phyloP scores from a whole-genome alignment of 116 monocot species.

The Cymodocea nodosa region DNA sequence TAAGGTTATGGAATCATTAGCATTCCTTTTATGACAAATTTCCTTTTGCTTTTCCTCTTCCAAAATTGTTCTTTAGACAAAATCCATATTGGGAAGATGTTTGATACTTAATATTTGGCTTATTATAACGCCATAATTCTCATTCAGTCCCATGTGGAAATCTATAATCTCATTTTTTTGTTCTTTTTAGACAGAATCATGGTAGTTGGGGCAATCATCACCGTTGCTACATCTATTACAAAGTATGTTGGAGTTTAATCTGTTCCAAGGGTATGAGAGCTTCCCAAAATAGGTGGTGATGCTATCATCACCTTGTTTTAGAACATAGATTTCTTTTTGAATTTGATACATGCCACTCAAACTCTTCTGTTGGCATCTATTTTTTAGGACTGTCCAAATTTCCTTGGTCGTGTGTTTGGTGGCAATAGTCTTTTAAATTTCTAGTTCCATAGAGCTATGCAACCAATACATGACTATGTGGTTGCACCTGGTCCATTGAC shows the following conservation, averaged over 20 bases:
- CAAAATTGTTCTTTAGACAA: background rate
- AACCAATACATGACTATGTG: background rate
- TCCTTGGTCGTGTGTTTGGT: too few species aligned
- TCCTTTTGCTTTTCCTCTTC: background rate
- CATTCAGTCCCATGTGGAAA: background rate
- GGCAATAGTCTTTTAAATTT: background rate
- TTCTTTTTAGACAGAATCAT: background rate
- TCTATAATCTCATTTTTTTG: background rate
- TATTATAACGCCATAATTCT: background rate
- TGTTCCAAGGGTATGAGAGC: too few species aligned
- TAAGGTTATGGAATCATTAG: background rate
- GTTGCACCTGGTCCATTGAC: background rate
- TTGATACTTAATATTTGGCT: background rate
- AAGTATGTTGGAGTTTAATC: too few species aligned
- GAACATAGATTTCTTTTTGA: too few species aligned
- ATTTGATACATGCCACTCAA: too few species aligned
- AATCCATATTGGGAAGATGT: background rate
- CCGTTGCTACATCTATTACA: background rate
- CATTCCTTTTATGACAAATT: background rate
- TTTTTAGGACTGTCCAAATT: too few species aligned
- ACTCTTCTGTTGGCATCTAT: too few species aligned
- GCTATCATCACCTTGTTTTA: too few species aligned
- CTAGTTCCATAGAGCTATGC: background rate
- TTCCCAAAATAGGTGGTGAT: too few species aligned
- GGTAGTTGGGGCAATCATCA: fast-evolving